A percentile compares a stretch with the other conserved stretches of the same genome.
Conservation (phyloP, 805 yeast genomes). For the Wickerhamomyces rabaulensis region DNA sequence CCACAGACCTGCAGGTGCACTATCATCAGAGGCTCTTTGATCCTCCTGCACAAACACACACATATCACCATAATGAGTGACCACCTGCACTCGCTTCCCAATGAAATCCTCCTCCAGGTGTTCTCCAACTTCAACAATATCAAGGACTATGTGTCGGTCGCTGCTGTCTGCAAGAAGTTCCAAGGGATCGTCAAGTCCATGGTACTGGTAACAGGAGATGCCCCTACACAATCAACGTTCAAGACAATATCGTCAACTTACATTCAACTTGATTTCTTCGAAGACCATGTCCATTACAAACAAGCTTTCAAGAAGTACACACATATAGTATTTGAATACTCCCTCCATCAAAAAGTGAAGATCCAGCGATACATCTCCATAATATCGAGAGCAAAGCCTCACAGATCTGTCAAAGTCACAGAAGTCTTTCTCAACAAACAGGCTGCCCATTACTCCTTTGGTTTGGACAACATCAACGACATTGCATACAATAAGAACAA, state of each 20-base stretch:
- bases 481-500: not conserved
- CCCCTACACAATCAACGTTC: constrained; percentile 1
- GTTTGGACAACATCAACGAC: constrained; percentile 1
- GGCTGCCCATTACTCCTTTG: constrained; percentile 3
- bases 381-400: not conserved
- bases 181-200: constrained; percentile 1
- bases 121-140: constrained; percentile 1
- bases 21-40: not conserved
- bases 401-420: not conserved
- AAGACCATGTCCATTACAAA: not conserved
- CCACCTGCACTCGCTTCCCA: not conserved
- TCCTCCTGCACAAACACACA: not conserved
- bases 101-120: constrained; percentile 1
- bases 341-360: not conserved
- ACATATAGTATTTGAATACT: constrained; percentile 6
- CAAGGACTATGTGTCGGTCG: constrained; percentile 1
- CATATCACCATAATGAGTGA: not conserved
- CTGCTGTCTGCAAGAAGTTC: constrained; percentile 1
- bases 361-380: not conserved
- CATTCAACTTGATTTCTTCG: not conserved
- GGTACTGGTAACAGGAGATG: constrained; percentile 4
- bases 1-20: not conserved
- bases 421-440: constrained; percentile 1
- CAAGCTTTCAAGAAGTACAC: not conserved
- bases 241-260: constrained; percentile 1